Evolutionary conservation across 352 stramenopile species (phyloP).

Genomic region (Phytophthora pseudosyringae): DNA sequence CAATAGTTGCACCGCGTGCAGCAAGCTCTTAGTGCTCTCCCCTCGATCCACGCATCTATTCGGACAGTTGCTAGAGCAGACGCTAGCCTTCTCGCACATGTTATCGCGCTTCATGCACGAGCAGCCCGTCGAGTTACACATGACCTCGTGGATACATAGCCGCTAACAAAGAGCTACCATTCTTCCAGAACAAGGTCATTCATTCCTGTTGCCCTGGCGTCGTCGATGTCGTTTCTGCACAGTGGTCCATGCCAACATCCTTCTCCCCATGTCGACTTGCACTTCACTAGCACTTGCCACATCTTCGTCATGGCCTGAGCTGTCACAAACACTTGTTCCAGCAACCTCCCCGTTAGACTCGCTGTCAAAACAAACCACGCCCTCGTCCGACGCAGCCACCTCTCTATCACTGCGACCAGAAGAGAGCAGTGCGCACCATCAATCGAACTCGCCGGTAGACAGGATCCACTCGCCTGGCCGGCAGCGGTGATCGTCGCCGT

Average conservation of each 20-base stretch:
- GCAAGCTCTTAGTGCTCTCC: too few relatives aligned
- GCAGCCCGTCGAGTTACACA: conserved; percentile 59
- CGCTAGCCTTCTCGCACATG: conserved; percentile 53
- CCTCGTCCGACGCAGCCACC: conserved; percentile 9
- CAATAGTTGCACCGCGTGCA: too few relatives aligned
- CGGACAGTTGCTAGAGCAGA: conserved; percentile 46
- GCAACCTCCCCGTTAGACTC: background rate
- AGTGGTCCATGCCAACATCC: conserved; percentile 3
- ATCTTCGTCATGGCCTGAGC: background rate
- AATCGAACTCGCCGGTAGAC: conserved; percentile 51
- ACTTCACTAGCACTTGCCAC: background rate
- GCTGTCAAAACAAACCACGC: conserved; percentile 19
- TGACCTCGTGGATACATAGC: conserved; percentile 73
- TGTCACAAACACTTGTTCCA: background rate
- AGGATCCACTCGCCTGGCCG: conserved; percentile 54
- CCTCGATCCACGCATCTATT: conserved; percentile 41
- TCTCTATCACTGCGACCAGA: conserved; percentile 1
- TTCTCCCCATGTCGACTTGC: background rate
- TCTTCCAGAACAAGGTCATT: conserved; percentile 48
- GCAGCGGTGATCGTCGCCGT: conserved; percentile 83
- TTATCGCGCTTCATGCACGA: conserved; percentile 67
- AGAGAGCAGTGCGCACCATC: conserved; percentile 14
- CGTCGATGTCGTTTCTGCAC: background rate
- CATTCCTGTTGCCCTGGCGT: conserved; percentile 3
- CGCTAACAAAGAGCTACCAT: conserved; percentile 12